Evolutionary conservation across 2,329 filamentous ascomycete species (phyloP), one percentile per base, ranked within the genome.

Genomic region (Rhynchosporium secalis): DNA sequence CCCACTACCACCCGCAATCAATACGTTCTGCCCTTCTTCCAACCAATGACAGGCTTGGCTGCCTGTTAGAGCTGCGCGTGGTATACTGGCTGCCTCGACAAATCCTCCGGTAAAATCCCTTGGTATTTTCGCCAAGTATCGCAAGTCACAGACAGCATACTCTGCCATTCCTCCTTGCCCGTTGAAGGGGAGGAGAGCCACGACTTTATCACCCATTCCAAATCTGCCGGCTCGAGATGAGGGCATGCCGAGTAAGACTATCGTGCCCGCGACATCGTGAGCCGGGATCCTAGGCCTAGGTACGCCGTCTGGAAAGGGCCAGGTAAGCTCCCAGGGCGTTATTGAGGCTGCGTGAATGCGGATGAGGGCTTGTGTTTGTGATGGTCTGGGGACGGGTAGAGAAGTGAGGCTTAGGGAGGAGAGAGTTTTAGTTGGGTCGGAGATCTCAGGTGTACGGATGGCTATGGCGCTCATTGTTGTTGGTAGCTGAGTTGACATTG

Each of bases 301-400:
- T 45, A 31, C 8, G 10, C 38, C 40, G 6, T 55, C 26, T n/a
- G 62, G 46, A 1, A 41, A 15, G 8, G 56, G 51, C 62, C 64
- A 64, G 13, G 64, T 55, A 9, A 66, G 62, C 48, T 66, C 64
- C 40, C 62, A 60, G n/a, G 64, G 64, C 7, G 62, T 62, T 20
- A 66, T 62, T 12, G 56, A 33, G 10, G 56, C 46, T 9, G 62
- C 64, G 51, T 59, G 49, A 36, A 66, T 55, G 38, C 46, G 48
- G 52, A 66, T 46, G 28, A 66, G 62, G 40, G 49, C 48, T 62
- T 66, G 64, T 12, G 55, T 51, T 10, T 26, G 12, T 7, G 45
- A 26, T 9, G 60, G 54, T 15, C n/a, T 31, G 10, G 52, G 60
- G 4, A 36, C 10, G 12, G 52, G 45, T 26, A 31, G 41, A 26